phyloP scores from a whole-genome alignment of 495 filamentous ascomycete genomes.

The Echria macrotheca region DNA sequence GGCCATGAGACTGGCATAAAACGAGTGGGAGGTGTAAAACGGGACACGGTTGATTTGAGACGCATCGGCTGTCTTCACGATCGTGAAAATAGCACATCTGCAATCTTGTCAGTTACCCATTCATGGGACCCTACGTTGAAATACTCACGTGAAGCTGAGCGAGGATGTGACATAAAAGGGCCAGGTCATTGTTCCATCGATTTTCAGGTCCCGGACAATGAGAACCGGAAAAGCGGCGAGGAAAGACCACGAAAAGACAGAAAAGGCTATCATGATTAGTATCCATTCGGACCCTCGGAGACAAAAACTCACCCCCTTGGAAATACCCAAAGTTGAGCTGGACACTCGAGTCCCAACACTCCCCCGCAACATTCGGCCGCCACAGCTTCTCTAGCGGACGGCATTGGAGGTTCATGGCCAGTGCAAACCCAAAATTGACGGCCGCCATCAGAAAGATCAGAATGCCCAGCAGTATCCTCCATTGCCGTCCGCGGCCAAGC shows the following conservation, averaged over 20 bases:
- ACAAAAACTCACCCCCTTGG: constrained; percentile 27
- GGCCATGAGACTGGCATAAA: constrained; percentile 29
- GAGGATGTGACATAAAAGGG: constrained; percentile 27
- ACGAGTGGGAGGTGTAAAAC: constrained; percentile 25
- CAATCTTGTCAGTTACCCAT: neutral
- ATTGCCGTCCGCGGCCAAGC: constrained; percentile 20
- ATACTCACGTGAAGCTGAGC: constrained; percentile 26
- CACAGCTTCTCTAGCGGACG: constrained; percentile 34
- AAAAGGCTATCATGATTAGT: constrained; percentile 23
- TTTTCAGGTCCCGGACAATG: constrained; percentile 25
- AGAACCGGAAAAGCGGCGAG: constrained; percentile 31
- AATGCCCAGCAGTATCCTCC: constrained; percentile 26
- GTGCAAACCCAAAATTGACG: constrained; percentile 28
- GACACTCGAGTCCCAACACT: constrained; percentile 28
- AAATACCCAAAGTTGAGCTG: constrained; percentile 34
- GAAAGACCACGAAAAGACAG: constrained; percentile 33
- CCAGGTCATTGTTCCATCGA: constrained; percentile 24
- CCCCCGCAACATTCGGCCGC: constrained; percentile 21
- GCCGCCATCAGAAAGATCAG: constrained; percentile 29
- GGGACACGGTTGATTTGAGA: constrained; percentile 17
- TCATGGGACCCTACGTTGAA: too few relatives aligned
- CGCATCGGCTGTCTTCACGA: constrained; percentile 29
- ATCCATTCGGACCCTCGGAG: neutral
- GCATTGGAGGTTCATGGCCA: constrained; percentile 32
- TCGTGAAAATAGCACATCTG: constrained; percentile 30